Conservation (phyloP, 768 basidiomycete genomes). For the Boletus coccyginus region DNA sequence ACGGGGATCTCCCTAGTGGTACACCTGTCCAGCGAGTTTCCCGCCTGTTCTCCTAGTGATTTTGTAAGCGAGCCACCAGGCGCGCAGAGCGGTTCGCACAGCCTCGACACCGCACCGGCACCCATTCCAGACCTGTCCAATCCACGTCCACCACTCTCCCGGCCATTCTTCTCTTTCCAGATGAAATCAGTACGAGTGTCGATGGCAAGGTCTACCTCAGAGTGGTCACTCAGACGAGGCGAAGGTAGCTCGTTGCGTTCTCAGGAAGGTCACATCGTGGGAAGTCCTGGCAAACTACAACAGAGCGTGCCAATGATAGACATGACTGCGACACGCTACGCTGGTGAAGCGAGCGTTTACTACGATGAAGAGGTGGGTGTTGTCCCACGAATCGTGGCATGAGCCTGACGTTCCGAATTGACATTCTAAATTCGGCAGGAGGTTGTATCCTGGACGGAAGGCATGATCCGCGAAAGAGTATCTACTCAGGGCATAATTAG, state of each 20-base stretch:
- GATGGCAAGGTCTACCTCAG: slow-evolving; percentile 16
- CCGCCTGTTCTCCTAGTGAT: neutral
- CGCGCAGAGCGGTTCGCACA: neutral
- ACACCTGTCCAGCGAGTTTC: neutral
- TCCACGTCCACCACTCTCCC: slow-evolving; percentile 10
- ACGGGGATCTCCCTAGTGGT: neutral
- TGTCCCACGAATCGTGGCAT: neutral
- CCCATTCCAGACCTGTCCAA: neutral
- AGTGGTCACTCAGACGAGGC: slow-evolving; percentile 2
- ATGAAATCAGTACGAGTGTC: slow-evolving; percentile 11
- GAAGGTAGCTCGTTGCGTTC: neutral
- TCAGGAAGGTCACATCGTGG: slow-evolving; percentile 18
- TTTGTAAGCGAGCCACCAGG: neutral
- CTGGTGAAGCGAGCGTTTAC: slow-evolving; percentile 67
- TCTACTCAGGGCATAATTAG: slow-evolving; percentile 81
- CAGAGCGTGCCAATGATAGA: slow-evolving; percentile 10
- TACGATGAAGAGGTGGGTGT: slow-evolving; percentile 42
- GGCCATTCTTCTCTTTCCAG: slow-evolving; percentile 16
- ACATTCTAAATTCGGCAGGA: slow-evolving; percentile 27
- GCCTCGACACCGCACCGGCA: neutral
- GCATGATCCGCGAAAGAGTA: slow-evolving; percentile 91
- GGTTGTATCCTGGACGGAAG: slow-evolving; percentile 38
- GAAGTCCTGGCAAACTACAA: slow-evolving; percentile 18
- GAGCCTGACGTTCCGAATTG: slow-evolving; percentile 1
- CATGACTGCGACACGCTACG: slow-evolving; percentile 32